Conservation (phyloP, 345 rosid genomes). For the Eucalyptus polybractea region DNA sequence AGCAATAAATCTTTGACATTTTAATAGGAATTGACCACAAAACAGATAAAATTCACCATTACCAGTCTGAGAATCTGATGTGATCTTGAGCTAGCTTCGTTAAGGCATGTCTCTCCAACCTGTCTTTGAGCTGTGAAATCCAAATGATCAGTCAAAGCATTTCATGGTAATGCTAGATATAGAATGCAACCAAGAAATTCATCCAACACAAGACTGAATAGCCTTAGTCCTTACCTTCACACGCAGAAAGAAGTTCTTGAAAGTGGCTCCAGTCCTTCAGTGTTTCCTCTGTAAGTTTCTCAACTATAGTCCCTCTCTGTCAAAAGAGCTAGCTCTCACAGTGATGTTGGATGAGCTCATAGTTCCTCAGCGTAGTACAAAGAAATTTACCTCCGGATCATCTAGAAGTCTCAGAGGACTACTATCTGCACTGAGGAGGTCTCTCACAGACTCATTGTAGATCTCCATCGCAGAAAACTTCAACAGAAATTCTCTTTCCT, state of each 20-base stretch:
- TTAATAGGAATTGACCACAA: not conserved
- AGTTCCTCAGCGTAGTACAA: too few species aligned
- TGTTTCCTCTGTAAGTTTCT: slow-evolving; percentile 75
- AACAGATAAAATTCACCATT: slow-evolving; percentile 3
- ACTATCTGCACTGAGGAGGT: too few species aligned
- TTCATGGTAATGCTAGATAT: not conserved
- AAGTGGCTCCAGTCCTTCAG: slow-evolving; percentile 67
- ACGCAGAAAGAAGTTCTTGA: slow-evolving; percentile 55
- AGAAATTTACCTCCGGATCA: too few species aligned
- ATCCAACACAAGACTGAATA: not conserved
- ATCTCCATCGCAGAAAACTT: too few species aligned
- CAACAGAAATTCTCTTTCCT: too few species aligned
- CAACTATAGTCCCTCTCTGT: slow-evolving; percentile 89
- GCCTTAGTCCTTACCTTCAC: slow-evolving; percentile 40
- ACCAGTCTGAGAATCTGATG: slow-evolving; percentile 96
- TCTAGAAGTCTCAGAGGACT: too few species aligned
- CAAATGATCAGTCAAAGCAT: not conserved
- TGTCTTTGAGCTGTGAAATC: slow-evolving; percentile 81
- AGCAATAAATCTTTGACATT: not conserved
- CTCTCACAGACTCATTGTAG: too few species aligned
- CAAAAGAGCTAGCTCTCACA: not conserved
- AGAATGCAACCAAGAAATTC: not conserved
- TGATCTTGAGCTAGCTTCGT: slow-evolving; percentile 91
- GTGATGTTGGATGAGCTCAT: not conserved
- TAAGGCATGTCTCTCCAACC: slow-evolving; percentile 87